Evolutionary conservation across 139 green algal genomes (phyloP), one percentile per base, ranked within the genome.

Genomic region (Helicosporidium sp.): DNA sequence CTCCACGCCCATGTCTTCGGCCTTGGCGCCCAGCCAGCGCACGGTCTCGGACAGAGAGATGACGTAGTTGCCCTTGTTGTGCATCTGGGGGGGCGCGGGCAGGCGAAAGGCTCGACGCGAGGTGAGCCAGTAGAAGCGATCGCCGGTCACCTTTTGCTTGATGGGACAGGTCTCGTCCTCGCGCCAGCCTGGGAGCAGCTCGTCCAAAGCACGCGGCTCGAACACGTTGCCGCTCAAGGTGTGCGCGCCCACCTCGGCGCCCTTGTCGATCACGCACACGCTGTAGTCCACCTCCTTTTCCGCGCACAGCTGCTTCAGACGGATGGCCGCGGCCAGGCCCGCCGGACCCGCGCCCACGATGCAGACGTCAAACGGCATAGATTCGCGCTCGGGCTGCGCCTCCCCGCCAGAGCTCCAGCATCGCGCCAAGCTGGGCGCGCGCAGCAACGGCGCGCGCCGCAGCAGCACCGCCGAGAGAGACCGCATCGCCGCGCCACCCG

Each of bases 191-290:
- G 83, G 80, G 7, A 94, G 48, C 46, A 95, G 73, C 57, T 94
- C 85, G 42, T 90, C 64, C 36, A 95, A 49, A 0, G 80, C 75
- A 2, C 55, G 43, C 2, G 85, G 62, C 57, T 95, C 77, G 41
- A 95, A 62, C 18, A 94, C 81, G 57, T 84, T 85, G 35, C 85
- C 85, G 15, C 70, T 85, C 37, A 94, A 51, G 34, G 80, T 83
- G 63, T 95, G 85, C 0, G 80, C 53, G 23, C 84, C 83, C 26
- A 91, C 68, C 60, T 84, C 63, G 7, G 70, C 56, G 24, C 77
- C 85, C 65, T 95, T 95, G 49, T 95, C 85, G 1, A 95, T 52
- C 0, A 95, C 72, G 52, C 79, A 92, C 33, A 94, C 85, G 46
- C 61, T 83, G 2, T 93, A 13, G 13, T 92, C 76, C 46, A 60